Percentiles rank a stretch among this genome's conserved stretches.
phyloP scores from a whole-genome alignment of 176 grass and related monocot genomes.

The Cenchrus americanus region DNA sequence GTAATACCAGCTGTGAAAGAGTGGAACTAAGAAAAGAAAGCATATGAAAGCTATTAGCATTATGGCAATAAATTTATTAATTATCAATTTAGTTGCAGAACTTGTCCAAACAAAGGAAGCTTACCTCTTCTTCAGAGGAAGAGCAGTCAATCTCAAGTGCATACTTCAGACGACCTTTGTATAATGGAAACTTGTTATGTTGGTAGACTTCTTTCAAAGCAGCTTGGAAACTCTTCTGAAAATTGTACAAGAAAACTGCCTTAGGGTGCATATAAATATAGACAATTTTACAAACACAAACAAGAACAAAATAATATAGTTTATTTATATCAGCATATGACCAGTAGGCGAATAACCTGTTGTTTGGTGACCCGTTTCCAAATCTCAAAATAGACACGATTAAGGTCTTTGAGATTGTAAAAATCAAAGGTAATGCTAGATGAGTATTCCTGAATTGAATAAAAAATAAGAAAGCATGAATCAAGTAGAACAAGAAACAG shows the following conservation, averaged over 20 bases:
- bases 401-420: neutral
- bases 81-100: neutral
- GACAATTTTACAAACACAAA: too few relatives aligned
- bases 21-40: neutral
- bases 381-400: constrained; percentile 34
- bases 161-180: constrained; percentile 7
- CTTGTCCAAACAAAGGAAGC: constrained; percentile 3
- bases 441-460: constrained; percentile 7
- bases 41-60: neutral
- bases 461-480: neutral
- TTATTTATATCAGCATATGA: neutral
- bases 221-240: neutral
- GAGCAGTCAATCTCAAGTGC: neutral
- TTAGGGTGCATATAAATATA: neutral
- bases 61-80: neutral
- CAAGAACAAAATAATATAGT: neutral
- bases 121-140: constrained; percentile 3
- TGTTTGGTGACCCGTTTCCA: constrained; percentile 21
- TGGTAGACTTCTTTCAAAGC: constrained; percentile 28
- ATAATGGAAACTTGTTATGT: constrained; percentile 15
- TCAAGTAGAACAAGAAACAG: neutral
- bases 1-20: neutral
- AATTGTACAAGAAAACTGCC: constrained; percentile 20
- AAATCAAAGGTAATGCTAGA: neutral
- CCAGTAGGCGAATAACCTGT: neutral